Conservation (phyloP, 2,329 filamentous ascomycete species). For the Cladosporium sp. region DNA sequence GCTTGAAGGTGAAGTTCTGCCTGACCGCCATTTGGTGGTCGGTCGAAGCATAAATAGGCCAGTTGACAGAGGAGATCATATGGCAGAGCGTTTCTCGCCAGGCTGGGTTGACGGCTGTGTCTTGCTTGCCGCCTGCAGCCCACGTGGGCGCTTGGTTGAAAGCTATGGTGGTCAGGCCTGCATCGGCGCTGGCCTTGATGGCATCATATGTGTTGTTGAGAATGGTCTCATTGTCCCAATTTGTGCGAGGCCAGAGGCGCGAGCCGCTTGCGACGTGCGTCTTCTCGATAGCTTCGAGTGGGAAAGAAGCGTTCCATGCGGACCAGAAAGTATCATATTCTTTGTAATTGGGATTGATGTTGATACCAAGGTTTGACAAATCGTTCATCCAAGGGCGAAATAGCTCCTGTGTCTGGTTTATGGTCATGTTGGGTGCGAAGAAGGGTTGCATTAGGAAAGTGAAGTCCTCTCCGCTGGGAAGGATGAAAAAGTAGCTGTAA, state of each 20-base stretch:
- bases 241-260: conserved; percentile 20
- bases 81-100: conserved; percentile 21
- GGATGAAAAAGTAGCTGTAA: conserved; percentile 23
- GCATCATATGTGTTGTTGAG: conserved; percentile 19
- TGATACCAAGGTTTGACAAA: conserved; percentile 12
- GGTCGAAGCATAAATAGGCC: background rate
- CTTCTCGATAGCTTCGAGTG: conserved; percentile 19
- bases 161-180: conserved; percentile 19
- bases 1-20: conserved; percentile 18
- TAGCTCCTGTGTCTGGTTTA: conserved; percentile 11
- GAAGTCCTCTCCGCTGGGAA: background rate
- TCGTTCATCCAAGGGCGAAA: conserved; percentile 29
- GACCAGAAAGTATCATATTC: conserved; percentile 20
- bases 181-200: conserved; percentile 15
- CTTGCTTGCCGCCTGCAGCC: conserved; percentile 4
- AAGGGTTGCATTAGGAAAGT: conserved; percentile 39
- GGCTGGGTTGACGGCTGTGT: conserved; percentile 23
- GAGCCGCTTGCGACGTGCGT: conserved; percentile 20
- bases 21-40: conserved; percentile 3
- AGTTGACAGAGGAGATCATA: conserved; percentile 17
- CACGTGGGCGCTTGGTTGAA: conserved; percentile 22
- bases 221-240: conserved; percentile 20
- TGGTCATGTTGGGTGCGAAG: conserved; percentile 32
- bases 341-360: conserved; percentile 7
- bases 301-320: conserved; percentile 25